phyloP scores from a whole-genome alignment of 176 grass and related monocot genomes.

The Alopecurus myosuroides region DNA sequence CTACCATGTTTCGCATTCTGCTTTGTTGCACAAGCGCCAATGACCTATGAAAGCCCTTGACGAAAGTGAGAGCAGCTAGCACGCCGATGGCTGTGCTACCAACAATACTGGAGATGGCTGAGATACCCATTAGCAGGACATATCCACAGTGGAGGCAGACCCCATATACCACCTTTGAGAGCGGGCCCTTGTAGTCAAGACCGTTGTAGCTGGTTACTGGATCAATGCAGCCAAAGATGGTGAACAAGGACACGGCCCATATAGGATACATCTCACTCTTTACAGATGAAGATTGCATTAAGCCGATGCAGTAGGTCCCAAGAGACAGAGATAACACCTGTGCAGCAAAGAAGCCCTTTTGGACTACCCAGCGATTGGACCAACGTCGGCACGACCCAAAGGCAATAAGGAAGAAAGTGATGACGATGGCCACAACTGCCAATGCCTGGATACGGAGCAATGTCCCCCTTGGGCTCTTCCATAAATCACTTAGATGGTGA shows the following conservation, averaged over 20 bases:
- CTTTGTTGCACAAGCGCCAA: neutral
- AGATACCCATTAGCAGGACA: neutral
- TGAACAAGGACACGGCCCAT: neutral
- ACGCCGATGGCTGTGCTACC: neutral
- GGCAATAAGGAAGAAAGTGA: neutral
- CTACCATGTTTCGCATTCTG: neutral
- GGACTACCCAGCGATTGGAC: neutral
- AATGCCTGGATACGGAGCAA: neutral
- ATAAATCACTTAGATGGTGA: neutral
- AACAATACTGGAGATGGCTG: neutral
- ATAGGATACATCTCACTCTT: slow-evolving; percentile 13
- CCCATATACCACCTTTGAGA: neutral
- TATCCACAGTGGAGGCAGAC: neutral
- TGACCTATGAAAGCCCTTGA: slow-evolving; percentile 9
- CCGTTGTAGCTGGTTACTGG: neutral
- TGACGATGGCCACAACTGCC: neutral
- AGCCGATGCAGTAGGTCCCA: slow-evolving; percentile 1
- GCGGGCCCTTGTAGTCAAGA: neutral
- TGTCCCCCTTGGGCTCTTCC: neutral
- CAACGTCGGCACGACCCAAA: neutral
- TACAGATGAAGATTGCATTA: neutral
- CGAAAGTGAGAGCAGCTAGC: neutral
- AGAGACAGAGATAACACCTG: neutral
- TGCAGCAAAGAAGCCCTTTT: neutral
- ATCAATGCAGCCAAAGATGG: neutral